phyloP scores from a whole-genome alignment of 2,329 filamentous ascomycete species.

The Didymella glomerata region DNA sequence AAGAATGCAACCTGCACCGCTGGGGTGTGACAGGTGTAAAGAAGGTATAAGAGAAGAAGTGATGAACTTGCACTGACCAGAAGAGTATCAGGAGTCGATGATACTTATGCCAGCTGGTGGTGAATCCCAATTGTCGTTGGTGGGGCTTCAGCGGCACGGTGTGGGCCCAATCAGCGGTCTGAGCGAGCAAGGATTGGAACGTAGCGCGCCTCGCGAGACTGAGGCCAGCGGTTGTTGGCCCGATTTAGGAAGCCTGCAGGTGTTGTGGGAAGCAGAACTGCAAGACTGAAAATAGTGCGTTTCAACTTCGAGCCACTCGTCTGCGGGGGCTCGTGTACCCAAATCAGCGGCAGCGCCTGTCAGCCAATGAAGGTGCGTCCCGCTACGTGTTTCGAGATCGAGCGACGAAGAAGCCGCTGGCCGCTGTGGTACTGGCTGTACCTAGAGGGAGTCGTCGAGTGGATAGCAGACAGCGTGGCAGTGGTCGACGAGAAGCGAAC shows the following conservation, averaged over 20 bases:
- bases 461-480: constrained; percentile 23
- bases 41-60: constrained; percentile 35
- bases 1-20: constrained; percentile 41
- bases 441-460: constrained; percentile 15
- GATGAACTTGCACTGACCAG: constrained; percentile 44
- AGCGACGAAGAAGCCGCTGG: constrained; percentile 32
- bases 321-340: constrained; percentile 20
- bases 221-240: constrained; percentile 45
- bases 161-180: constrained; percentile 42
- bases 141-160: constrained; percentile 37
- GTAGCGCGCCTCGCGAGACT: constrained; percentile 43
- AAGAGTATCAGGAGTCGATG: constrained; percentile 33
- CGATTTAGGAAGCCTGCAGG: constrained; percentile 33
- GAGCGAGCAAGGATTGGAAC: constrained; percentile 28
- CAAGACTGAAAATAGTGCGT: constrained; percentile 46
- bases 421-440: constrained; percentile 30
- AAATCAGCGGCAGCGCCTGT: constrained; percentile 35
- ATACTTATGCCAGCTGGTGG: constrained; percentile 45
- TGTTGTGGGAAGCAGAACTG: constrained; percentile 41
- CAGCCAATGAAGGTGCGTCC: constrained; percentile 43
- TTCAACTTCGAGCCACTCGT: constrained; percentile 39
- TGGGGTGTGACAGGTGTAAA: constrained; percentile 38
- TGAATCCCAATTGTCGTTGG: constrained; percentile 34
- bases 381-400: constrained; percentile 45
- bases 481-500: constrained; percentile 25